phyloP scores from a whole-genome alignment of 768 basidiomycete species.

The Mycena alexandri region DNA sequence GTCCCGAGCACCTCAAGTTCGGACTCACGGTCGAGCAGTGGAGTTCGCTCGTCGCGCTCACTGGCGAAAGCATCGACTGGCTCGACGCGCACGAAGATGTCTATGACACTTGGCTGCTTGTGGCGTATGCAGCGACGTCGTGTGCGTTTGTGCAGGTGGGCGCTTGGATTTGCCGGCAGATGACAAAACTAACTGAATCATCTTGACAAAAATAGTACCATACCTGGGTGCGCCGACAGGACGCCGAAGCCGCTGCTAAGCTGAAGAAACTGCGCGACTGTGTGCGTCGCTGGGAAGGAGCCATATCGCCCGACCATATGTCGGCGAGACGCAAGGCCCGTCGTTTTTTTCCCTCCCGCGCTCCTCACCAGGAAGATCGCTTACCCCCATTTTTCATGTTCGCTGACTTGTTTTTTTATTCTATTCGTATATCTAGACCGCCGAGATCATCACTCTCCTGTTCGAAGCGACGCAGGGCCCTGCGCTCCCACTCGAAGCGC shows the following conservation, averaged over 20 bases:
- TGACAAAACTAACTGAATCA: conserved; percentile 17
- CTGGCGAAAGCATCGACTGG: conserved; percentile 91
- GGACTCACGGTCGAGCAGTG: conserved; percentile 84
- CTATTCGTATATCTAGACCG: conserved; percentile 65
- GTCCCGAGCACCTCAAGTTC: conserved; percentile 92
- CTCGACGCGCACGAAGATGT: conserved; percentile 82
- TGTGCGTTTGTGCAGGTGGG: conserved; percentile 92
- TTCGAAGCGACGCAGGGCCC: conserved; percentile 95
- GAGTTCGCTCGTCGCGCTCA: conserved; percentile 77
- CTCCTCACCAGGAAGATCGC: not conserved
- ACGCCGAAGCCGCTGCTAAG: conserved; percentile 78
- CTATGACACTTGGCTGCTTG: conserved; percentile 90
- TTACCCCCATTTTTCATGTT: not conserved
- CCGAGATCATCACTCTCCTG: conserved; percentile 91
- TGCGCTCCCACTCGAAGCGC: conserved; percentile 63
- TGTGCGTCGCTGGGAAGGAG: conserved; percentile 87
- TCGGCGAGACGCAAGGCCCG: conserved; percentile 89
- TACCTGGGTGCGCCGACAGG: conserved; percentile 89
- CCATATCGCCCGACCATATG: conserved; percentile 94
- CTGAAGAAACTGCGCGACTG: conserved; percentile 87
- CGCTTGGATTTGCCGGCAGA: conserved; percentile 7
- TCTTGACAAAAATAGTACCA: conserved; percentile 74
- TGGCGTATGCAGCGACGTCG: conserved; percentile 89
- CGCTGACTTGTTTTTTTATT: conserved; percentile 28
- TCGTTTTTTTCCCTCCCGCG: conserved; percentile 36